Evolutionary conservation across 2,329 filamentous ascomycete species (phyloP), one percentile per base, ranked within the genome.

Genomic region (Lecanicillium sp.): DNA sequence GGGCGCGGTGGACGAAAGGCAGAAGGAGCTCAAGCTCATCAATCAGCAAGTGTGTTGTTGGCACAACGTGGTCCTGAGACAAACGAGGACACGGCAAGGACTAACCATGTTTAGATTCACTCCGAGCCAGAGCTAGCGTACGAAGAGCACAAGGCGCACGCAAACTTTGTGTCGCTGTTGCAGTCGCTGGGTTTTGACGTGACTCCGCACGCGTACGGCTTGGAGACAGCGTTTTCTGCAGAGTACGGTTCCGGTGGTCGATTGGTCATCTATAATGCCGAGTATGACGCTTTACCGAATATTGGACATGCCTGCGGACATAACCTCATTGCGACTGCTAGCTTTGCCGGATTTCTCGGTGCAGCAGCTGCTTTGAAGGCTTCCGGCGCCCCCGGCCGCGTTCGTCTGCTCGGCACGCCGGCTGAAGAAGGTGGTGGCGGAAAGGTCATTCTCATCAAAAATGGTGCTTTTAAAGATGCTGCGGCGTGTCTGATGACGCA

Each of bases 351-450:
- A 4, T 57, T 55, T 38, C 41, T 68, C 1, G 64, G 37, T n/a
- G 41, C 27, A 6, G 45, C 43, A n/a, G 34, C 25, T 9, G 55
- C 55, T 0, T 48, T 65, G 22, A 50, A 52, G 22, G 20, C 46
- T 2, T 49, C 54, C 3, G 44, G 45, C 2, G 25, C 34, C 3
- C 51, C 56, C 0, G 62, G 62, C 9, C 52, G 59, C 4, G 49
- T 67, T 3, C 54, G 62, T 2, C 50, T 66, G 2, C 49, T 66
- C 1, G 62, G 64, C 4, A 65, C 62, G 0, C 63, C 62, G 0
- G 63, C 63, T 4, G 62, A 67, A 30, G 63, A 66, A 40, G 60
- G 59, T 13, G 62, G 62, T 27, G 62, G 61, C 13, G 63, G 63
- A 9, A 67, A 66, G 46, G 50, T 70, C 32, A 60, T 58, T 29